Evolutionary conservation across 345 rosid species (phyloP), one percentile per base, ranked within the genome.

Genomic region (Eucalyptus viminalis): DNA sequence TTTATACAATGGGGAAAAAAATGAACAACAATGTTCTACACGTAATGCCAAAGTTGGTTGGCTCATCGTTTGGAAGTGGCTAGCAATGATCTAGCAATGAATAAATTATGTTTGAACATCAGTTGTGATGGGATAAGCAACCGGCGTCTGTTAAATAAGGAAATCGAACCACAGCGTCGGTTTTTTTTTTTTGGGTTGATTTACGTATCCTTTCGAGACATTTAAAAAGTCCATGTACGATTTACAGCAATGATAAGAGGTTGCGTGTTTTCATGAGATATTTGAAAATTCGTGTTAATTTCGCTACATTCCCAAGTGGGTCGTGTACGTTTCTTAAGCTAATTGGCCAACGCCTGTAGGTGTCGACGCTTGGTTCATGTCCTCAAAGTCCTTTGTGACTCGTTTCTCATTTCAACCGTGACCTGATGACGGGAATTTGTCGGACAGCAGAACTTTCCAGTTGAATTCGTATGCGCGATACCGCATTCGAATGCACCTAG

Each of bases 391-490:
- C 47, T 11, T 11, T 0, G 29, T 0, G 47, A 40, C 45, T 19
- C 81, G 19, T 72, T 72, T 21, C 27, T 10, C 85, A 40, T 21
- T 76, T 76, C 85, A 40, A 40, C 9, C 85, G 12, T 6, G 29
- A 21, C 47, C 29, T 37, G 85, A 40, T 40, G 15, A 21, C 4
- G 47, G 29, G 16, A 76, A 40, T 34, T 17, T 17, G 15, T 22
- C 47, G 24, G 9, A 76, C 0, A 6, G 40, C 83, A 37, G 83
- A 76, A 37, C 7, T 37, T 76, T 21, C 29, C 9, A 3, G 47
- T 2, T 37, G 2, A 4, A 1, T 72, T 37, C 81, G 6, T 11
- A 8, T 72, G 11, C 8, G 4, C 13, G 9, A 11, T 2, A 4
- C 27, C 3, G 27, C 1, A 19, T 72, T 37, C 15, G 12, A 6